Base-by-base conservation (phyloP, 257 asterid species). In the Solanum bukasovii region DNA sequence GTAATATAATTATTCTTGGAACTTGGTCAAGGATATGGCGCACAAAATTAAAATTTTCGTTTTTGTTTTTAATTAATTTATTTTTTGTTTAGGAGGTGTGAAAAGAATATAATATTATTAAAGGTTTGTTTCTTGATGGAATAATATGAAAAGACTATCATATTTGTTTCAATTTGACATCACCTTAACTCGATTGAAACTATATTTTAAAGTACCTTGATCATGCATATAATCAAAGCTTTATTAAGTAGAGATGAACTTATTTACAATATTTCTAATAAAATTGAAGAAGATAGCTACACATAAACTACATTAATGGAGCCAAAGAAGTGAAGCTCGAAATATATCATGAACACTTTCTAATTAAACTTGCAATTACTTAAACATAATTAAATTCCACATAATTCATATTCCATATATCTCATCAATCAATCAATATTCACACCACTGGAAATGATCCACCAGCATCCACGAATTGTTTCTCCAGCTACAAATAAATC, bases 401-500 rank as follows among this genome's bases (percentile, higher is more conserved):
- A 23, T 38, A 18, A 29, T 67, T 25, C 46, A 4, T 84, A 63
- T 79, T 74, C 31, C 9, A 81, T 5, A 82, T 31, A 56, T n/a
- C 56, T n/a, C 29, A 65, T 65, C 33, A 65, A 65, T 65, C 33
- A 65, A 65, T 20, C 7, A 9, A 35, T 59, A 31, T 75, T 90
- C 90, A 90, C 49, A 78, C 83, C 81, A 44, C 70, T 13, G 91
- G 93, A 83, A 88, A 73, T 40, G 93, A 88, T 83, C 93, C 93
- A 82, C 93, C 93, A 52, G 93, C 90, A 35, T 70, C 90, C 87
- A 88, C 79, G 68, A 91, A 67, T 86, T 91, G 93, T 84, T 91
- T 88, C 87, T 91, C 93, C 91, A 91, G 23, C 93, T 91, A 73
- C 88, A 91, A 82, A 49, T 81, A 18, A 46, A 49, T 49, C 85